phyloP scores from a whole-genome alignment of 345 rosid species.

The Turritis glabra region DNA sequence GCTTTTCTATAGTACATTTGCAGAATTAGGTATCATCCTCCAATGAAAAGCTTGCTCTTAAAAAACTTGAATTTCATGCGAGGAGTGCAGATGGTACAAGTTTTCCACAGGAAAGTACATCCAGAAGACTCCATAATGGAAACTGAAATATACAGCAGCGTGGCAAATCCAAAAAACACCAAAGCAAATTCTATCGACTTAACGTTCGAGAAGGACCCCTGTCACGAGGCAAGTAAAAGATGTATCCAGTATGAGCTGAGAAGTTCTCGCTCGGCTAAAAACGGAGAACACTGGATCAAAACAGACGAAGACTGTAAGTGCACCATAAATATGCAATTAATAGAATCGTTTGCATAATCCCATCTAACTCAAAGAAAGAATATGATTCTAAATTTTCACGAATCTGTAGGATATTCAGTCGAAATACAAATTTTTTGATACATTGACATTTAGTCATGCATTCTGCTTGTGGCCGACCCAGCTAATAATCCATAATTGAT shows the following conservation, averaged over 20 bases:
- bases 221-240: slow-evolving; percentile 42
- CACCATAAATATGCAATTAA: slow-evolving; percentile 10
- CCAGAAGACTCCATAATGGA: slow-evolving; percentile 54
- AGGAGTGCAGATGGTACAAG: slow-evolving; percentile 64
- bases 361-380: slow-evolving; percentile 6
- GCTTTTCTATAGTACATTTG: background rate
- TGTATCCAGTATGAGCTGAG: slow-evolving; percentile 40
- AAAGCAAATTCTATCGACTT: slow-evolving; percentile 34
- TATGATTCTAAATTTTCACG: background rate
- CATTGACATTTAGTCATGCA: slow-evolving; percentile 11
- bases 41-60: slow-evolving; percentile 16
- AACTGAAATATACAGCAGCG: slow-evolving; percentile 26
- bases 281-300: slow-evolving; percentile 83
- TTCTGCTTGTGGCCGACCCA: slow-evolving; percentile 10
- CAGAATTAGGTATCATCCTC: slow-evolving; percentile 5
- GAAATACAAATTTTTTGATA: background rate
- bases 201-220: slow-evolving; percentile 36
- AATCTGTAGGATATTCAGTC: background rate
- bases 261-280: slow-evolving; percentile 42
- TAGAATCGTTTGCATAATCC: slow-evolving; percentile 1
- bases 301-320: slow-evolving; percentile 94
- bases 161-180: slow-evolving; percentile 33
- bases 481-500: slow-evolving; percentile 15
- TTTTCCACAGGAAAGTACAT: slow-evolving; percentile 71
- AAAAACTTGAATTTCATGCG: slow-evolving; percentile 15